Base-by-base conservation (phyloP, 176 grass and related monocot genomes). In the Poa annua region DNA sequence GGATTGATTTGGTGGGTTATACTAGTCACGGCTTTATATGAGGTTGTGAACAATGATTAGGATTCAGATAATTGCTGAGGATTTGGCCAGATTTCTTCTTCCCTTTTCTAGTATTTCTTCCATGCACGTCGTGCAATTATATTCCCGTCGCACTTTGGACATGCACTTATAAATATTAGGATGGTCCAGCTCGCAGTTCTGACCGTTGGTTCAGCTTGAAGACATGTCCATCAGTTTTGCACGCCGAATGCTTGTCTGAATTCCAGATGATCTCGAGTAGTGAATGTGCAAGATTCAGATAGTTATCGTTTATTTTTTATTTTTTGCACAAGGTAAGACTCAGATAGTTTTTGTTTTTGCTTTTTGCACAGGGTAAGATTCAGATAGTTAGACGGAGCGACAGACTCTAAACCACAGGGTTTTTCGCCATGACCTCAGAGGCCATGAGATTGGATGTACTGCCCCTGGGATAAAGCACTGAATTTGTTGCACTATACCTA, bases 41-140 rank as follows among this genome's bases (percentile, higher is more conserved):
- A 26, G 68, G 67, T 60, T 82, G 15, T 34, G 67, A 60, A 82
- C 52, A 39, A 82, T 21, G n/a, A 82, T 87, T 57, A 49, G 62
- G 50, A 49, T 77, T 68, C 32, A 21, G 19, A 25, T 33, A 45
- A 57, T 20, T 26, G 26, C 11, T 19, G 48, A 36, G 36, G 78
- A 81, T 50, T 57, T 76, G 47, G 69, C 14, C 42, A 17, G 55
- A 73, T 86, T 63, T 80, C 20, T 11, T 63, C 29, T 1, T 2
- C 48, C 48, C 6, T 63, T 21, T 6, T 48, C 47, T 86, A 52
- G 26, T 10, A 20, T 51, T 52, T 14, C 22, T 6, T 1, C 67
- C 67, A 53, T 74, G 54, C 17, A 41, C 17, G 54, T 64, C 32
- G 21, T 64, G 7, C 4, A 1, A 64, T 13, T 34, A 29, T 20